Evolutionary conservation across 1,284 basidiomycete species (phyloP), one percentile per base, ranked within the genome.

Genomic region (Athelia sp.): DNA sequence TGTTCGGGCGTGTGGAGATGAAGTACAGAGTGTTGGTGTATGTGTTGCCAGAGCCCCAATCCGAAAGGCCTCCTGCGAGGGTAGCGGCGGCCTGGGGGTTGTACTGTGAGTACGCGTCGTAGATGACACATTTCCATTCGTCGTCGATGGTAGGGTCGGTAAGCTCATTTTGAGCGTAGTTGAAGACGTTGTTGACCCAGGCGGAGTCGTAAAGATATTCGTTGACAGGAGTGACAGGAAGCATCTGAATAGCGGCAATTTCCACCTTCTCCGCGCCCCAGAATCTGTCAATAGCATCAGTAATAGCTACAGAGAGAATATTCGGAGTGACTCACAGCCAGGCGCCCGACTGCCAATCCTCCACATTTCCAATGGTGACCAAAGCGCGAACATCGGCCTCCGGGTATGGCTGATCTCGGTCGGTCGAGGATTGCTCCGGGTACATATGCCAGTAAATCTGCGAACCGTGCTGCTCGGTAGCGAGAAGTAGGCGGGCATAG

Each of bases 361-460:
- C 54, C 10, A 67, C 63, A 32, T 69, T 69, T 14, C 67, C 66
- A 15, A 68, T 61, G 13, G 67, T 69, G 21, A 63, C 60, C 13
- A 69, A 57, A 42, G 54, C 50, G 4, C 67, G 58, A 34, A 67
- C 43, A 22, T 46, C 59, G 42, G 59, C 56, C 47, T 69, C 66
- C 1, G 66, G 67, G 51, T 69, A 69, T 35, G 66, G 66, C 32
- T 67, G 61, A 45, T 67, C 65, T 19, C 62, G 58, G 50, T 60
- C 65, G 43, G 53, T 64, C 4, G 57, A 44, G 43, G 54, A 59
- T 17, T 54, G 54, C 18, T 52, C 43, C 13, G 67, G 67, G 47
- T 68, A 66, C 52, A 69, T 44, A 45, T 69, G 67, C 67, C 67
- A 69, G 52, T 69, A 69, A 9, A 64, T 50, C 49, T 66, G 63